phyloP scores from a whole-genome alignment of 169 alveolate species.

The Plasmodium gonderi region DNA sequence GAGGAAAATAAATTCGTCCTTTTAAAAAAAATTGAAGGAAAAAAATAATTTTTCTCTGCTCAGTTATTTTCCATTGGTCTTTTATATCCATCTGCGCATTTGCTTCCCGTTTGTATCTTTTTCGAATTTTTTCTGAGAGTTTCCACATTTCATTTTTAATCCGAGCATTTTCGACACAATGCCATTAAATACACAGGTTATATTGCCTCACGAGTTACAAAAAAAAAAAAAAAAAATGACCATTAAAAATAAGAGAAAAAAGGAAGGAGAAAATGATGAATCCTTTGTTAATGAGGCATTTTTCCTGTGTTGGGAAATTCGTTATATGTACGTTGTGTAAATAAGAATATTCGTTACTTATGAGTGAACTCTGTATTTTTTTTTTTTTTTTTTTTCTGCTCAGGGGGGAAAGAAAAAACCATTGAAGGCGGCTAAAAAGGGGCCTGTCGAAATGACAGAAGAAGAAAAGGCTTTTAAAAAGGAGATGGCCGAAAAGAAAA shows the following conservation, averaged over 20 bases:
- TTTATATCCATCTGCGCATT: background rate
- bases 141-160: background rate
- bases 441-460: constrained; percentile 53
- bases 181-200: constrained; percentile 67
- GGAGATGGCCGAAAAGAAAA: constrained; percentile 69
- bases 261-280: background rate
- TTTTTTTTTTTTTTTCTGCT: background rate
- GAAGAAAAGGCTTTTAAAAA: constrained; percentile 70
- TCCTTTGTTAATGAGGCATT: background rate
- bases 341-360: background rate
- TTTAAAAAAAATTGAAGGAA: background rate
- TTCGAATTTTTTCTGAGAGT: too few relatives aligned
- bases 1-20: background rate
- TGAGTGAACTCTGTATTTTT: background rate
- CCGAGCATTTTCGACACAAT: background rate
- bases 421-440: constrained; percentile 62
- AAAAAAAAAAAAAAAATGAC: too few relatives aligned
- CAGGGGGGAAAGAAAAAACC: constrained; percentile 74
- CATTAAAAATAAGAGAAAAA: background rate
- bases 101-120: too few relatives aligned
- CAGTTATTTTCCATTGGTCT: background rate
- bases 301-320: background rate
- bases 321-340: background rate
- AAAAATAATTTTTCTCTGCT: background rate
- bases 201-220: background rate